phyloP scores from a whole-genome alignment of 495 filamentous ascomycete species.

The Penicillium coffeae region DNA sequence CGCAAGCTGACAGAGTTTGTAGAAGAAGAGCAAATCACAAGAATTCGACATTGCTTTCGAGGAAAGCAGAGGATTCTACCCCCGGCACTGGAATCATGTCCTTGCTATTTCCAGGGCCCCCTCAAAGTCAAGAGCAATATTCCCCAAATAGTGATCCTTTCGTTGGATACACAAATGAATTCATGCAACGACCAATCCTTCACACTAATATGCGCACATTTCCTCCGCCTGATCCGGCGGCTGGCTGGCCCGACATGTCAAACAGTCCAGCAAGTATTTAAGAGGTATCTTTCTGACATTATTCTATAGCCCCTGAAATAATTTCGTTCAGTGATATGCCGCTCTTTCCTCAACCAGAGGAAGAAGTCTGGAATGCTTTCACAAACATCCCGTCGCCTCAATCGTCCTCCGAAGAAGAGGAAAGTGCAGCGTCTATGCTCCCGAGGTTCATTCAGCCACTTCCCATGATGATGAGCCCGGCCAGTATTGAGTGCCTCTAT shows the following conservation, averaged over 20 bases:
- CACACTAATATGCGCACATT: background rate
- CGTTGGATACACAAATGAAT: too few relatives aligned
- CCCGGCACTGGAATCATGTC: background rate
- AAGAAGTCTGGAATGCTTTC: constrained; percentile 15
- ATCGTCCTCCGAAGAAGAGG: background rate
- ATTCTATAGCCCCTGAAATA: background rate
- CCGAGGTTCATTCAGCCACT: constrained; percentile 18
- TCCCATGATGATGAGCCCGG: constrained; percentile 8
- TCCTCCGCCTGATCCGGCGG: background rate
- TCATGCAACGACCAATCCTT: background rate
- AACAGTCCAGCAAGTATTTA: background rate
- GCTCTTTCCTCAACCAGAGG: constrained; percentile 1
- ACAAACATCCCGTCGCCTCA: constrained; percentile 9
- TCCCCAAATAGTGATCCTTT: too few relatives aligned
- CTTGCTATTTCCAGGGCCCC: background rate
- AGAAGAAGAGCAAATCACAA: background rate
- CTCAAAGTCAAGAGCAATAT: too few relatives aligned
- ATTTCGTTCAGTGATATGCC: background rate
- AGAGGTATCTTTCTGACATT: background rate
- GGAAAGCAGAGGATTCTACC: background rate
- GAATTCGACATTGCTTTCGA: background rate
- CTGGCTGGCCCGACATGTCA: background rate
- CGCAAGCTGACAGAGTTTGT: background rate
- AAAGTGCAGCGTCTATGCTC: constrained; percentile 2
- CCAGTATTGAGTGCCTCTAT: constrained; percentile 12